Base-by-base conservation (phyloP, 768 basidiomycete species). In the Serpula lacrymans region DNA sequence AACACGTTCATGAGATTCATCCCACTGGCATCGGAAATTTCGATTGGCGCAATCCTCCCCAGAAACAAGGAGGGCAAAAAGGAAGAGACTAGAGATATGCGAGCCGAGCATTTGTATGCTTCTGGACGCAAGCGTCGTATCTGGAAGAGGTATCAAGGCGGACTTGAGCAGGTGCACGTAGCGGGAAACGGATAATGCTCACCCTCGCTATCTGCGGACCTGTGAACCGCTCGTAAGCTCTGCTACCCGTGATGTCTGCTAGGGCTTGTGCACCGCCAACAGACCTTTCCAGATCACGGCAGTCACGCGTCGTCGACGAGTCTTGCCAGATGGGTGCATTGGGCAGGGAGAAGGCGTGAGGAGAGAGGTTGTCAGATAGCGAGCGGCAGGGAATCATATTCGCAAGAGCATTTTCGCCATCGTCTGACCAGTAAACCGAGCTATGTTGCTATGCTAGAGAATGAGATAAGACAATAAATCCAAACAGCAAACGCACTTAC, bases 271-370 rank as follows among this genome's bases (percentile, higher is more conserved):
- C 62, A 4, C 88, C 87, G 26, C 88, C 88, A 8, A 85, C 64
- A 26, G 68, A 71, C 0, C 67, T 71, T 53, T 91, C 86, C 30
- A 93, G 64, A 43, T 70, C 73, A 41, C 65, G 65, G 54, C 90
- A 93, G 50, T 92, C 88, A 30, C 65, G 62, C 1, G 80, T 82
- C 0, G 89, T 92, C 0, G 88, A 90, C 1, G 88, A 88, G 60
- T 93, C 91, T 58, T 93, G 89, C 90, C 91, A 94, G 54, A 92
- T 92, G 8, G 89, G 88, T 3, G 84, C 76, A 46, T 71, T 71
- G 2, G 69, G 69, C 10, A 79, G 62, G 5, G 87, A 80, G 59
- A 92, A 90, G 3, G 88, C 88, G 6, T 53, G 57, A 0, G 75
- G 77, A 14, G 67, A 62, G 26, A 92, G 65, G 49, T 90, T 87